Conservation (phyloP, 2,329 filamentous ascomycete genomes). For the Claviceps sp. region DNA sequence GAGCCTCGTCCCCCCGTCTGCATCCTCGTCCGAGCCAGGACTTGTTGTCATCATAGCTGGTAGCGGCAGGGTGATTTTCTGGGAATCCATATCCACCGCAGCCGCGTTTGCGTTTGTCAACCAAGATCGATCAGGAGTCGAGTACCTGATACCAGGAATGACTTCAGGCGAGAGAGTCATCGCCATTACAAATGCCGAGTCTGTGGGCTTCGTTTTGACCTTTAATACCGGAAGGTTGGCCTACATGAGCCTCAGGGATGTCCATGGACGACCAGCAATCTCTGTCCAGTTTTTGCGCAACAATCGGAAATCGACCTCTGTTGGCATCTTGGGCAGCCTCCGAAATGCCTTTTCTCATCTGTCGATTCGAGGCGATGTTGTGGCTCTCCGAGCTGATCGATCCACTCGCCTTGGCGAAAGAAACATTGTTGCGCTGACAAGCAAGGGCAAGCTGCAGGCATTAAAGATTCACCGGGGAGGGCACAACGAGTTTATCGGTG, state of each 20-base stretch:
- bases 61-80: slow-evolving; percentile 78
- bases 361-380: slow-evolving; percentile 62
- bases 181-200: slow-evolving; percentile 69
- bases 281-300: slow-evolving; percentile 63
- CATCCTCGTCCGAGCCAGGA: slow-evolving; percentile 67
- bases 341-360: slow-evolving; percentile 61
- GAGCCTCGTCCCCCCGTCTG: slow-evolving; percentile 66
- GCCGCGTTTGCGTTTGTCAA: slow-evolving; percentile 73
- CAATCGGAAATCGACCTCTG: slow-evolving; percentile 38
- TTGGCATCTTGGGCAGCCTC: slow-evolving; percentile 69
- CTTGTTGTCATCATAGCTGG: slow-evolving; percentile 75
- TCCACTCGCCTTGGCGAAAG: slow-evolving; percentile 67
- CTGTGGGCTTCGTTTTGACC: slow-evolving; percentile 71
- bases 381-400: slow-evolving; percentile 62
- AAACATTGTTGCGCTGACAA: slow-evolving; percentile 67
- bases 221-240: slow-evolving; percentile 79
- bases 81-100: slow-evolving; percentile 87
- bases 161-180: slow-evolving; percentile 66
- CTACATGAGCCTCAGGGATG: slow-evolving; percentile 74
- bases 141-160: slow-evolving; percentile 60
- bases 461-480: slow-evolving; percentile 88
- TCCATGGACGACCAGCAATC: slow-evolving; percentile 73
- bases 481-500: slow-evolving; percentile 60
- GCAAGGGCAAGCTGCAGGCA: slow-evolving; percentile 62
- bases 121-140: slow-evolving; percentile 68